phyloP scores from a whole-genome alignment of 768 basidiomycete species.

The Naganishia randhawae region DNA sequence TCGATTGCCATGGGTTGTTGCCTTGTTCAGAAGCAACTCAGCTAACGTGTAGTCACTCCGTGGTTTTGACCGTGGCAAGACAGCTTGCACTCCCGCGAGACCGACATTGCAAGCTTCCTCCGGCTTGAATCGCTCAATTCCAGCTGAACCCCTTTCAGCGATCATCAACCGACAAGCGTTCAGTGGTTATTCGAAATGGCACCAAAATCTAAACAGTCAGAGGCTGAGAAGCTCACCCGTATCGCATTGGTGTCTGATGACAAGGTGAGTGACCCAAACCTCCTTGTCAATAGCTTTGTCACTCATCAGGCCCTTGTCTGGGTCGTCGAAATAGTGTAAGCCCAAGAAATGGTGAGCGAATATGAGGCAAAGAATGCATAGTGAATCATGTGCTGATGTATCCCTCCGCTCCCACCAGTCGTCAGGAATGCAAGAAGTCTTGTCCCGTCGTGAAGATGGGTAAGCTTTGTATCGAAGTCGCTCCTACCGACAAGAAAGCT shows the following conservation, averaged over 20 bases:
- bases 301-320: neutral
- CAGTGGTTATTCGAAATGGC: constrained; percentile 13
- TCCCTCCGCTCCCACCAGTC: constrained; percentile 34
- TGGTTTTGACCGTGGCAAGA: too few relatives aligned
- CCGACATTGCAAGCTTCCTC: too few relatives aligned
- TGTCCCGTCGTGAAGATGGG: constrained; percentile 99
- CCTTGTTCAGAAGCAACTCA: neutral
- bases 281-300: neutral
- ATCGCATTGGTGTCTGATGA: constrained; percentile 68
- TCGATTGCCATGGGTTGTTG: constrained; percentile 14
- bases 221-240: constrained; percentile 84
- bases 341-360: constrained; percentile 64
- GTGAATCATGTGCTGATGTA: neutral
- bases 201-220: constrained; percentile 25
- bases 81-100: too few relatives aligned
- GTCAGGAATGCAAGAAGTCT: constrained; percentile 98
- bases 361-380: neutral
- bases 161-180: neutral
- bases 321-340: constrained; percentile 61
- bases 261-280: constrained; percentile 40
- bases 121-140: neutral
- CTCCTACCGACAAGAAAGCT: constrained; percentile 90
- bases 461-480: constrained; percentile 97
- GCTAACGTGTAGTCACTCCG: too few relatives aligned
- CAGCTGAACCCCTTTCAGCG: neutral